phyloP scores from a whole-genome alignment of 306 rosid species.

The Arachis hypogaea region DNA sequence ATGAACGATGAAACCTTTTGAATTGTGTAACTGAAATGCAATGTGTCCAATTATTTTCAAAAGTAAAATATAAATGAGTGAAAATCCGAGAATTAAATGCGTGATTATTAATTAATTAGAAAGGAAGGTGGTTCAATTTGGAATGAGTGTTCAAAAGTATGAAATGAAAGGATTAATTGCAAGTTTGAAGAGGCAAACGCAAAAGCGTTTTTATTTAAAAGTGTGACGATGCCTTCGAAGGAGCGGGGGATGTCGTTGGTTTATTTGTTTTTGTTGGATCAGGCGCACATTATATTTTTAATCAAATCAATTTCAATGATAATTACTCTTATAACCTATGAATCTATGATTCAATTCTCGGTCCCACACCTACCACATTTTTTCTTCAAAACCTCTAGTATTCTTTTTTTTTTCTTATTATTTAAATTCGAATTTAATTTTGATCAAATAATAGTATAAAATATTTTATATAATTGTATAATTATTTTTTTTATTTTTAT shows the following conservation, averaged over 20 bases:
- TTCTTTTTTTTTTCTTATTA: too few relatives aligned
- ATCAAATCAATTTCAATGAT: not conserved
- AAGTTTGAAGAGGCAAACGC: not conserved
- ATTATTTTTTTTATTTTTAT: too few relatives aligned
- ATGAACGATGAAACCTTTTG: not conserved
- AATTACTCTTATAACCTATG: not conserved
- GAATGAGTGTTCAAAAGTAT: not conserved
- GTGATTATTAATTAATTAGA: slow-evolving; percentile 32
- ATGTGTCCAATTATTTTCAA: not conserved
- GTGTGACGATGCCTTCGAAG: not conserved
- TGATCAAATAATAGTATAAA: too few relatives aligned
- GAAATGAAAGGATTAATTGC: not conserved
- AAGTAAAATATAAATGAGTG: not conserved
- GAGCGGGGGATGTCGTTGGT: slow-evolving; percentile 12
- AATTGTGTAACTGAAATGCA: slow-evolving; percentile 24
- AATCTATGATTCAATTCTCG: not conserved
- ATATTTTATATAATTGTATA: too few relatives aligned
- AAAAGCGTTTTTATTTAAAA: too few relatives aligned
- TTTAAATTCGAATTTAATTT: too few relatives aligned
- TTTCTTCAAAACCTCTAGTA: too few relatives aligned
- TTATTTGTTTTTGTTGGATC: not conserved
- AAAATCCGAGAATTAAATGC: slow-evolving; percentile 36
- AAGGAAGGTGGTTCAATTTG: slow-evolving; percentile 14
- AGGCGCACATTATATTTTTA: not conserved
- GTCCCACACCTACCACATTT: not conserved